Percentiles rank a stretch among this genome's conserved stretches.
Evolutionary conservation across 2,329 filamentous ascomycete species (phyloP).

Genomic region (Aspergillus fructus): DNA sequence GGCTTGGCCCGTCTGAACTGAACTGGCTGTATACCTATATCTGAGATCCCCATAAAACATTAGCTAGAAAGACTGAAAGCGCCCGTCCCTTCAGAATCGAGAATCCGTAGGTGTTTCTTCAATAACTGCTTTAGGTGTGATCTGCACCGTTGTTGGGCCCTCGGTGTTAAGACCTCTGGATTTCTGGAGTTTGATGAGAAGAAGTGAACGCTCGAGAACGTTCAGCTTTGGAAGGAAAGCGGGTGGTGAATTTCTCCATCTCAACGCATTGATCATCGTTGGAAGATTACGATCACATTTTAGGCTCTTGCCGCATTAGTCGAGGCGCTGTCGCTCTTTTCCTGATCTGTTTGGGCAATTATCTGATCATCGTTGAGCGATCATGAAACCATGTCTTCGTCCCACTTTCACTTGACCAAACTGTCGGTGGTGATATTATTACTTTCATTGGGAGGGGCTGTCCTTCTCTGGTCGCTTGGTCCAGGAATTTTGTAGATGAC

Average conservation of each 20-base stretch:
- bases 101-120: not conserved
- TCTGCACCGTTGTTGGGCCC: not conserved
- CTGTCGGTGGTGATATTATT: not conserved
- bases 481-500: not conserved
- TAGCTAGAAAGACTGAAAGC: not conserved
- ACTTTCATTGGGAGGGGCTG: not conserved
- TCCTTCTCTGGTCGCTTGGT: not conserved
- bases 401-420: slow-evolving; percentile 10
- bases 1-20: not conserved
- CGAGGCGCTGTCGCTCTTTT: slow-evolving; percentile 24
- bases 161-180: not conserved
- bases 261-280: slow-evolving; percentile 2
- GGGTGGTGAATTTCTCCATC: not conserved
- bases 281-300: slow-evolving; percentile 28
- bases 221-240: slow-evolving; percentile 1
- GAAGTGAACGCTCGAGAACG: not conserved
- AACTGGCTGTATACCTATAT: not conserved
- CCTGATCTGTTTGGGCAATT: slow-evolving; percentile 21
- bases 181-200: not conserved
- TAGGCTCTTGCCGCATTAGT: slow-evolving; percentile 28
- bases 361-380: slow-evolving; percentile 30
- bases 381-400: slow-evolving; percentile 15
- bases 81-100: not conserved
- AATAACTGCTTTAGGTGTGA: not conserved
- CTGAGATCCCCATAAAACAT: not conserved